These are phyloP conservation scores for Termitomyces heimii DNA, from an alignment of 768 basidiomycete genomes.

Conservation along the genomic window DNA sequence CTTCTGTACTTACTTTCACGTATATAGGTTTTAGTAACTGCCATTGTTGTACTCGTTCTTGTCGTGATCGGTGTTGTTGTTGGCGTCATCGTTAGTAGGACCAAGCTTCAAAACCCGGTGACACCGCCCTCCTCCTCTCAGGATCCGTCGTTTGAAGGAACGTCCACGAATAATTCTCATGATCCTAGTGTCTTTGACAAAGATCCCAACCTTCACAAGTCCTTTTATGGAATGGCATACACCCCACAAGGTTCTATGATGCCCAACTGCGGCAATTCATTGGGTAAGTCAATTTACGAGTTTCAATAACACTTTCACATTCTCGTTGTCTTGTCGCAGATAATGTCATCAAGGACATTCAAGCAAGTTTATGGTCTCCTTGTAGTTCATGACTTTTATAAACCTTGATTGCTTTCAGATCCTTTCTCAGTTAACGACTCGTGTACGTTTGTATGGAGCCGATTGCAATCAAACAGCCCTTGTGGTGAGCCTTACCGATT, in stretches of 20 bases:
- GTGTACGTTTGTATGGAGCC: conserved; percentile 78
- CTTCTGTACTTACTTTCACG: background rate
- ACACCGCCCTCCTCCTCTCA: conserved; percentile 13
- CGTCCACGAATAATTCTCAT: conserved; percentile 16
- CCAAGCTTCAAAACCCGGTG: conserved; percentile 26
- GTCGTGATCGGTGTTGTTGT: conserved; percentile 51
- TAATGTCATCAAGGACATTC: conserved; percentile 63
- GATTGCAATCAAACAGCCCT: conserved; percentile 82
- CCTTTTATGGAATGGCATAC: conserved; percentile 86
- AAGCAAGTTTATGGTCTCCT: conserved; percentile 33
- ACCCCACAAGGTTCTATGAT: conserved; percentile 67
- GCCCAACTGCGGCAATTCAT: conserved; percentile 58
- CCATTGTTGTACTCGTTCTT: conserved; percentile 42
- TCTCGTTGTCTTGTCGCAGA: conserved; percentile 25
- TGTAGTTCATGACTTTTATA: background rate
- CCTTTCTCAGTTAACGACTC: conserved; percentile 79
- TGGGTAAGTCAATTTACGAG: conserved; percentile 23
- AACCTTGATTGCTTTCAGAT: conserved; percentile 36
- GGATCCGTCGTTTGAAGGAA: background rate
- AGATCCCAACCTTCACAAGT: conserved; percentile 58
- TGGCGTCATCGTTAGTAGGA: conserved; percentile 61
- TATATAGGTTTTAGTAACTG: conserved; percentile 44
- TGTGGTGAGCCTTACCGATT: conserved; percentile 39
- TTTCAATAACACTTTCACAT: background rate
- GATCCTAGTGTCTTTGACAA: conserved; percentile 72